These are phyloP conservation scores for Wilcoxina mikolae DNA, from an alignment of 495 filamentous ascomycete species.

Conservation along the genomic window DNA sequence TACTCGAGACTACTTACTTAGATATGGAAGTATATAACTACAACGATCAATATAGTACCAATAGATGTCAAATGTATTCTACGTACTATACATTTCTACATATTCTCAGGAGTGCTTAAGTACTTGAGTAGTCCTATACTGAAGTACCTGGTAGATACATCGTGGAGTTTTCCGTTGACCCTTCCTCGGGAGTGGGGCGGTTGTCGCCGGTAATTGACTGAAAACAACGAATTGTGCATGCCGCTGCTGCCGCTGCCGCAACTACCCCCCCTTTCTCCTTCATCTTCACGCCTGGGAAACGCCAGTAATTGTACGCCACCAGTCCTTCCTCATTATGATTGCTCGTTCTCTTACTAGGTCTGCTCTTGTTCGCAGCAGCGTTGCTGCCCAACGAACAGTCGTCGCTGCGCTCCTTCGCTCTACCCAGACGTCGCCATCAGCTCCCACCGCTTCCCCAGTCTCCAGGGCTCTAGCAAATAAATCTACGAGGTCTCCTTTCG, in stretches of 20 bases:
- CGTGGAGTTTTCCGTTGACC: too few relatives aligned
- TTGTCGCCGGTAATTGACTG: slow-evolving; percentile 1
- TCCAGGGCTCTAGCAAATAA: background rate
- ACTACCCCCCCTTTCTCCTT: background rate
- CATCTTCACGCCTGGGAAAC: background rate
- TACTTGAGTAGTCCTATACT: too few relatives aligned
- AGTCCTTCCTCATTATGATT: background rate
- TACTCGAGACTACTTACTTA: too few relatives aligned
- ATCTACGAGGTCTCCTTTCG: slow-evolving; percentile 1
- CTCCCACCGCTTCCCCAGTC: slow-evolving; percentile 1
- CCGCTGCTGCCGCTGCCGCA: background rate
- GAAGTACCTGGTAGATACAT: too few relatives aligned
- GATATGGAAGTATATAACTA: too few relatives aligned
- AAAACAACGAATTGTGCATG: background rate
- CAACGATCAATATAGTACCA: too few relatives aligned
- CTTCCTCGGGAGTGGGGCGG: slow-evolving; percentile 3
- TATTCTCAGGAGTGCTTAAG: too few relatives aligned
- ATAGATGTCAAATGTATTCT: too few relatives aligned
- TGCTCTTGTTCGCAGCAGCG: slow-evolving; percentile 2
- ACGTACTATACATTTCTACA: too few relatives aligned
- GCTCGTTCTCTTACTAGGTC: background rate
- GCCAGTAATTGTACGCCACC: background rate
- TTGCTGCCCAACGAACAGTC: background rate
- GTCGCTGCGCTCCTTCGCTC: background rate
- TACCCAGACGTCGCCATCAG: background rate